Conservation (phyloP, 179 eudicot genomes). For the Actinidia chinensis region DNA sequence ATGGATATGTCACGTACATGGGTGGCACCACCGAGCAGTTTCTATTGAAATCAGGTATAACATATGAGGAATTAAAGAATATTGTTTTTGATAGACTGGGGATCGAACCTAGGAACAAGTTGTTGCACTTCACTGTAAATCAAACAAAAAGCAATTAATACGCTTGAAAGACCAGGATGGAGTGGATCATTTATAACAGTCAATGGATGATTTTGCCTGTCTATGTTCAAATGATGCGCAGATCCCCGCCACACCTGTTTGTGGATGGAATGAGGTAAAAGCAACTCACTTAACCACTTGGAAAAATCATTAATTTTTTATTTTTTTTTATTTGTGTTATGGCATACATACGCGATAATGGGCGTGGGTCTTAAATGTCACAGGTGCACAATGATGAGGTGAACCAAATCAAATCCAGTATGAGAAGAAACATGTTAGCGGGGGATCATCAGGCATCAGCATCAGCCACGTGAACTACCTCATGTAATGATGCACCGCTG, state of each 20-base stretch:
- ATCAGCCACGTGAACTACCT: neutral
- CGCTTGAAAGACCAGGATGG: constrained; percentile 24
- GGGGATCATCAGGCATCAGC: neutral
- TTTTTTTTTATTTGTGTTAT: constrained; percentile 9
- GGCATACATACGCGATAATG: neutral
- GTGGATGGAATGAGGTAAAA: constrained; percentile 16
- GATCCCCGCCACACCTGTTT: neutral
- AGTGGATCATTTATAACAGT: constrained; percentile 12
- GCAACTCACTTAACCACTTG: neutral
- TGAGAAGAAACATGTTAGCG: constrained; percentile 6
- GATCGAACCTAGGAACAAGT: constrained; percentile 13
- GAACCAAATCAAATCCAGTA: neutral
- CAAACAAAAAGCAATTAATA: constrained; percentile 17
- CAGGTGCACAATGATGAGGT: neutral
- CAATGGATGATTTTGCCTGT: constrained; percentile 23
- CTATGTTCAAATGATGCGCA: constrained; percentile 11
- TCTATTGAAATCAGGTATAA: constrained; percentile 3
- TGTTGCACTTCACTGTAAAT: constrained; percentile 17
- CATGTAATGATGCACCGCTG: constrained; percentile 7
- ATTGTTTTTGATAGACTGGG: constrained; percentile 17
- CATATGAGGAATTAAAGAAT: constrained; percentile 6
- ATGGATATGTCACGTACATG: constrained; percentile 15
- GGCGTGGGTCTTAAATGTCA: neutral
- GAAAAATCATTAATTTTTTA: neutral
- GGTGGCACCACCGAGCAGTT: constrained; percentile 20